These are phyloP conservation scores for Cephalotrichum gorgonifer DNA, from an alignment of 2,329 filamentous ascomycete genomes.

Conservation along the genomic window DNA sequence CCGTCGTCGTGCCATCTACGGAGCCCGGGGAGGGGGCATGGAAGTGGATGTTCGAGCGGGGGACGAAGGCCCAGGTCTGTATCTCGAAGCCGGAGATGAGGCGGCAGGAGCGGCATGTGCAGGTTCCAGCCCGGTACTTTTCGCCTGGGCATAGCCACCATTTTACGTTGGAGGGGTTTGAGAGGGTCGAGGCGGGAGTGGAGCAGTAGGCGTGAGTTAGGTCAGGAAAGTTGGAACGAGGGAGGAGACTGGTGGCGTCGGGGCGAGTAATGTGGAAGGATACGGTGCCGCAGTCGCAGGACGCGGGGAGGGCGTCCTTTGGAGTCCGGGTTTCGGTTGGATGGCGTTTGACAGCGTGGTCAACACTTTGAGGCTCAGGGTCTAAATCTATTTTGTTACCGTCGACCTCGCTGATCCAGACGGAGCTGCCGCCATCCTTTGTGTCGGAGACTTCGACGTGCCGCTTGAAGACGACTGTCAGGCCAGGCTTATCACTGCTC, in stretches of 20 bases:
- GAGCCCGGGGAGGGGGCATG: conserved; percentile 11
- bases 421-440: conserved; percentile 23
- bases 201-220: conserved; percentile 36
- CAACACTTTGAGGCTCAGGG: not conserved
- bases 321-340: not conserved
- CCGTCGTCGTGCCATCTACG: not conserved
- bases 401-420: conserved; percentile 13
- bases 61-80: conserved; percentile 56
- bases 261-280: conserved; percentile 48
- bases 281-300: conserved; percentile 29
- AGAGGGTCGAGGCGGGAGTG: conserved; percentile 14
- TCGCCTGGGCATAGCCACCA: conserved; percentile 46
- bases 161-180: conserved; percentile 37
- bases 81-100: conserved; percentile 51
- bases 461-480: conserved; percentile 10
- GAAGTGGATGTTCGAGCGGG: conserved; percentile 44
- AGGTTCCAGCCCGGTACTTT: conserved; percentile 50
- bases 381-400: not conserved
- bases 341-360: not conserved
- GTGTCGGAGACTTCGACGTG: conserved; percentile 19
- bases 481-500: not conserved
- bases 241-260: conserved; percentile 28
- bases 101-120: conserved; percentile 53
- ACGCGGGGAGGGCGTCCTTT: conserved; percentile 11
- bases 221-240: conserved; percentile 40